Conservation (phyloP, 139 green algal species). For the Micractinium sp. region DNA sequence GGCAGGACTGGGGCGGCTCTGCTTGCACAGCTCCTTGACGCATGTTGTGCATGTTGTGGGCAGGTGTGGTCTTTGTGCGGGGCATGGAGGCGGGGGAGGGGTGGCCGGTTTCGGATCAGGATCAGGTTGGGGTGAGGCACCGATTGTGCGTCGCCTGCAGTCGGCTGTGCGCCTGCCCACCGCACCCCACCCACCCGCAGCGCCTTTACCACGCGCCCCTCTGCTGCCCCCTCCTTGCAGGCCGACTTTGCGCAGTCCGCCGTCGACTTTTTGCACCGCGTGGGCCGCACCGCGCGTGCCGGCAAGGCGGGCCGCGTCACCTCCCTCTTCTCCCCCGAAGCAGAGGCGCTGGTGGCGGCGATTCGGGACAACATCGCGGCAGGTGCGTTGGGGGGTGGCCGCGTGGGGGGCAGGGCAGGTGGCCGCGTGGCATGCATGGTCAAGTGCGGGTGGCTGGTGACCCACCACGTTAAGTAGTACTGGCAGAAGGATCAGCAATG, state of each 20-base stretch:
- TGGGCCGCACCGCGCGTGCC: slow-evolving; percentile 84
- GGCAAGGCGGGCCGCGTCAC: slow-evolving; percentile 83
- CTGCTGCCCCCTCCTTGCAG: slow-evolving; percentile 48
- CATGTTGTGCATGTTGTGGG: too few relatives aligned
- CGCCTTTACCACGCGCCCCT: neutral
- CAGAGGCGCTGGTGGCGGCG: slow-evolving; percentile 71
- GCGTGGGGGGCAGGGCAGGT: too few relatives aligned
- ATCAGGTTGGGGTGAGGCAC: too few relatives aligned
- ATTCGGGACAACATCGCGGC: slow-evolving; percentile 65
- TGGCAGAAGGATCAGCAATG: too few relatives aligned
- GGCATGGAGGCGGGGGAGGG: too few relatives aligned
- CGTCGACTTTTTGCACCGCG: slow-evolving; percentile 95
- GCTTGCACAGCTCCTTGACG: too few relatives aligned
- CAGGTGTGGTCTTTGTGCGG: too few relatives aligned
- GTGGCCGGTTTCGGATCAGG: too few relatives aligned
- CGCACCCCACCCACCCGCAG: neutral
- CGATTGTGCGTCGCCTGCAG: neutral
- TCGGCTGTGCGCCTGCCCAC: neutral
- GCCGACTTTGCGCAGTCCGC: slow-evolving; percentile 92
- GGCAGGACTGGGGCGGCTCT: neutral
- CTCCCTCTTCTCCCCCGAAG: slow-evolving; percentile 71
- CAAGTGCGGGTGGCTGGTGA: too few relatives aligned
- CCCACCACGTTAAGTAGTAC: too few relatives aligned
- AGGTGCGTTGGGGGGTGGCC: slow-evolving; percentile 37
- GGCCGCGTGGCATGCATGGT: too few relatives aligned